Base-by-base conservation (phyloP, 257 asterid species). In the Gynochthodes officinalis region DNA sequence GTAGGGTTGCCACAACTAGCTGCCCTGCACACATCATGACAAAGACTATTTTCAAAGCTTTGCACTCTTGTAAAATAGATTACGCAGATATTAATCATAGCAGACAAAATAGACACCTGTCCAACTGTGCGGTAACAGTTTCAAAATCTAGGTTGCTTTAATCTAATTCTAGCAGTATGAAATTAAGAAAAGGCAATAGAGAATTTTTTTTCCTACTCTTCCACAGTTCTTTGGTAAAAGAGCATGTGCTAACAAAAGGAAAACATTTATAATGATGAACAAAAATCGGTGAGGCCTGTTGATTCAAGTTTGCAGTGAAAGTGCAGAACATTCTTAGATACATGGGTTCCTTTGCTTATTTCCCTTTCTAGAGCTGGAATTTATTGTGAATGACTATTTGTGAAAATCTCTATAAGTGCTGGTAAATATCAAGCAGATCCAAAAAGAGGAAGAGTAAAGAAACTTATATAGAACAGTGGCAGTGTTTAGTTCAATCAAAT, bases 1-100 rank as follows among this genome's bases (percentile, higher is more conserved):
- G 93, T 82, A 93, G 80, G 33, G 96, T 85, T 77, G 98, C 98
- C 37, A 93, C 97, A 71, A 93, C 85, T 81, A 93, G 75, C 82
- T 93, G 98, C 82, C 98, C 98, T 93, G 80, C 75, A 80, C 42
- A 57, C 27, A 19, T 2, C 23, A 50, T 40, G 4, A 25, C 49
- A 62, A 19, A n/a, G 74, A 46, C 19, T 25, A 3, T 30, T 44
- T 49, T 13, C 4, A 52, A 61, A 2, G 35, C 30, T 49, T 28
- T 9, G 30, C 39, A 32, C 44, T 33, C 23, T 60, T 16, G 21
- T 18, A 16, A 37, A 35, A 69, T 16, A 69, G 32, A 21, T 32
- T 19, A 52, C 19, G 14, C 15, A 25, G 53, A 32, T 15, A 13
- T 18, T 27, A 25, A 37, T 37, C 42, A 37, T 37, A 7, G 42